Base-by-base conservation (phyloP, 768 basidiomycete genomes). In the Kwoniella newhampshirensis region DNA sequence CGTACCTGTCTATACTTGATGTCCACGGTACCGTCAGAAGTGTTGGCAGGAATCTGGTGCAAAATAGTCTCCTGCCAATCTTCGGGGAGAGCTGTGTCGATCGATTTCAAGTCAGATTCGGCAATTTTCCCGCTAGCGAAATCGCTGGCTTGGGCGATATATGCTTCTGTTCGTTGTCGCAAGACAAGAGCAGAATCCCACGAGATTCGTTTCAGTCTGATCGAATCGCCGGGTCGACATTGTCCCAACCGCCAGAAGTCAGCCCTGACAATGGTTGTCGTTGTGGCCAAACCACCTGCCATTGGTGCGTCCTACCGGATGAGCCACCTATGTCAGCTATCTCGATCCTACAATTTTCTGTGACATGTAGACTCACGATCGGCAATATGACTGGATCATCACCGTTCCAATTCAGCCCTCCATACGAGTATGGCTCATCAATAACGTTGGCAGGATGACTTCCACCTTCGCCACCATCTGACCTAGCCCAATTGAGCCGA, bases 231-330 rank as follows among this genome's bases (percentile, higher is more conserved):
- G 0, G 86, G 82, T 18, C 80, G 78, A 25, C 86, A 63, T 66
- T 88, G 86, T 0, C 86, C 86, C 5, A 86, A 57, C 62, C 86
- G 85, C 85, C 85, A 87, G 76, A 84, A 84, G 36, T 64, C 54
- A 18, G 50, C 53, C 23, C 63, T 60, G 4, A 67, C 63, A 32
- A 69, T 58, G n/a, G 71, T 66, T 2, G 54, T 58, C 17, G 62
- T 66, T 8, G 58, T 57, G 2, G 59, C 60, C 2, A 63, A 51
- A 27, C 57, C 64, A 25, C 68, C 64, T 20, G 62, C 62, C 64
- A 66, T 66, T 0, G 64, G 67, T 5, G 47, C 64, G 44, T 66
- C 67, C 64, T 68, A 48, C 2, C 21, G 13, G 13, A 32, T 32
- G 7, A 36, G 6, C 17, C 13, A 15, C 30, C 3, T 23, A 21